A percentile compares a stretch with the other conserved stretches of the same genome.
Evolutionary conservation across 129 eudicot genomes (phyloP).

Genomic region (Dittrichia graveolens): DNA sequence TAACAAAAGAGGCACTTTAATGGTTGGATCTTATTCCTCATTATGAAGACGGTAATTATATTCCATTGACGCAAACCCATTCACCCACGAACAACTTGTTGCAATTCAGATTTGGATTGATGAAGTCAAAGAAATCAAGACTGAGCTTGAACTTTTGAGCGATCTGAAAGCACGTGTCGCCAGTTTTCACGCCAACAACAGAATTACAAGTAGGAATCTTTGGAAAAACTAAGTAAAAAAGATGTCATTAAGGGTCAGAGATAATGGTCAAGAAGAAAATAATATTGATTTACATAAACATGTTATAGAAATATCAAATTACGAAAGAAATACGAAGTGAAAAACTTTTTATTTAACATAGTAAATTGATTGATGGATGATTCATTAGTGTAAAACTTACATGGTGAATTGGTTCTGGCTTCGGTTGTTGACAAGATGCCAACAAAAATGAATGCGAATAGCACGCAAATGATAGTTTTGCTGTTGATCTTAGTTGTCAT

Average conservation of each 20-base stretch:
- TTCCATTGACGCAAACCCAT: constrained; percentile 38
- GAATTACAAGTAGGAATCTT: constrained; percentile 18
- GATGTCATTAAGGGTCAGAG: too few species aligned
- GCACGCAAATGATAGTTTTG: constrained; percentile 14
- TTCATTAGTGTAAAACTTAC: constrained; percentile 13
- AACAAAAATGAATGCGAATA: constrained; percentile 11
- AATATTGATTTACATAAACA: too few species aligned
- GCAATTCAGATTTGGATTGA: constrained; percentile 39
- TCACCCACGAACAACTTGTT: constrained; percentile 33
- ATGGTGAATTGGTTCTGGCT: background rate
- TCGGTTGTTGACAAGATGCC: constrained; percentile 11
- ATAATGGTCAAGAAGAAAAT: too few species aligned
- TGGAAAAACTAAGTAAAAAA: background rate
- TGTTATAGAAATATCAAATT: too few species aligned
- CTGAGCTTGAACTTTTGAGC: constrained; percentile 21
- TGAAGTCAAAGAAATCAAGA: background rate
- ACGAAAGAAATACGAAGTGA: too few species aligned
- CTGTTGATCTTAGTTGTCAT: constrained; percentile 19
- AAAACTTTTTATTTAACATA: too few species aligned
- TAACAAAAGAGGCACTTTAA: background rate
- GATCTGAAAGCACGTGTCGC: constrained; percentile 45
- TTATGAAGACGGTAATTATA: background rate
- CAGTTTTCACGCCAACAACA: constrained; percentile 40
- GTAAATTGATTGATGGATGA: background rate
- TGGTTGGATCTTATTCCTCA: background rate